A percentile compares a stretch with the other conserved stretches of the same genome.
phyloP scores from a whole-genome alignment of 2,329 filamentous ascomycete species.

The Xylaria sp. region DNA sequence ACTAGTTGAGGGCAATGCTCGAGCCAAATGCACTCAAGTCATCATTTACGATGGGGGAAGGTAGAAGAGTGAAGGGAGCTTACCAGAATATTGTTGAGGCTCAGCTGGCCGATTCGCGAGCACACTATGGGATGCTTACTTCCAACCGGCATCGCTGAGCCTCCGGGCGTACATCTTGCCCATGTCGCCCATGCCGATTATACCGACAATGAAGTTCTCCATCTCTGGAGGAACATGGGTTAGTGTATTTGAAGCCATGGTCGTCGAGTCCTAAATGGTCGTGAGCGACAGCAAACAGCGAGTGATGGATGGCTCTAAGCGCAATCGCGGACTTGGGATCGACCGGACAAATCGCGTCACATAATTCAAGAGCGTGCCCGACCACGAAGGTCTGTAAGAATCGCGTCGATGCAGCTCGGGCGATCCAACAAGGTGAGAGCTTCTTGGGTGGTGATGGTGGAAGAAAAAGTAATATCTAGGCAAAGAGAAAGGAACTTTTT shows the following conservation, averaged over 20 bases:
- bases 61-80: constrained; percentile 36
- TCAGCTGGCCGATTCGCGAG: constrained; percentile 11
- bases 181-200: constrained; percentile 99
- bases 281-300: neutral
- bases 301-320: neutral
- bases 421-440: neutral
- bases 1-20: constrained; percentile 77
- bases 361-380: constrained; percentile 26
- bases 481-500: neutral
- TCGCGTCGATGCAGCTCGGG: neutral
- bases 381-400: neutral
- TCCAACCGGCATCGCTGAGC: constrained; percentile 93
- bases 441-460: neutral
- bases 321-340: constrained; percentile 16
- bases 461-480: neutral
- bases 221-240: constrained; percentile 49
- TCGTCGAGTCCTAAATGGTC: neutral
- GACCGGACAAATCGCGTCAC: constrained; percentile 26
- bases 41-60: constrained; percentile 69
- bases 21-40: constrained; percentile 99
- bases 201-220: constrained; percentile 80
- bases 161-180: constrained; percentile 96
- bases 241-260: constrained; percentile 15
- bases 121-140: constrained; percentile 63
- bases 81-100: constrained; percentile 44